phyloP scores from a whole-genome alignment of 257 asterid species.

The Craterostigma plantagineum region DNA sequence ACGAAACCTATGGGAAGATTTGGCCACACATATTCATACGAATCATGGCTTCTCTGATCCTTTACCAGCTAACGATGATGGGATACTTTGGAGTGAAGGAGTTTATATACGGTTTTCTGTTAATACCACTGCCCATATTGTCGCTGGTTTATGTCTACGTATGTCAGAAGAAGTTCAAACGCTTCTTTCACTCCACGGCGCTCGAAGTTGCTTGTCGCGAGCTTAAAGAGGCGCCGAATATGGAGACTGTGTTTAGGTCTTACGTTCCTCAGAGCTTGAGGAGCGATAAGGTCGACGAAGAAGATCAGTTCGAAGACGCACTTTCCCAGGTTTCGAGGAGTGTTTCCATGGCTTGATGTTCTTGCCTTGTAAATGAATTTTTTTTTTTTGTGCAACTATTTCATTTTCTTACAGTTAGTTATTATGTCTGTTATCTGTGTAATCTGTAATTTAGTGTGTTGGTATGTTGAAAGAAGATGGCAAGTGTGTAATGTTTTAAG shows the following conservation, averaged over 20 bases:
- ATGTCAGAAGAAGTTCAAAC: constrained; percentile 42
- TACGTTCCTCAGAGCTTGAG: constrained; percentile 54
- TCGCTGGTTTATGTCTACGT: constrained; percentile 27
- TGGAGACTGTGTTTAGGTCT: constrained; percentile 51
- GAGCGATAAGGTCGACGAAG: constrained; percentile 46
- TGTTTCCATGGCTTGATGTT: constrained; percentile 4
- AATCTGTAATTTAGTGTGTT: too few species aligned
- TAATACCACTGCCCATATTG: constrained; percentile 40
- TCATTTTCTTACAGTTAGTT: too few species aligned
- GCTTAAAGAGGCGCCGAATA: constrained; percentile 47
- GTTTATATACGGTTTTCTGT: constrained; percentile 27
- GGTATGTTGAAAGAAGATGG: too few species aligned
- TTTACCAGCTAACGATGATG: constrained; percentile 71
- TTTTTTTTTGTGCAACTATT: too few species aligned
- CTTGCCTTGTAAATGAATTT: too few species aligned
- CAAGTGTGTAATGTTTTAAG: too few species aligned
- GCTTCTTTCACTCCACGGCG: constrained; percentile 41
- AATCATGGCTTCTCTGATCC: constrained; percentile 36
- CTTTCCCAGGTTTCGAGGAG: constrained; percentile 37
- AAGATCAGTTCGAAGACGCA: constrained; percentile 61
- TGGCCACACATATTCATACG: constrained; percentile 87
- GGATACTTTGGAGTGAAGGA: constrained; percentile 42
- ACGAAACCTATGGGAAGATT: constrained; percentile 68
- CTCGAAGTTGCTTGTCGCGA: constrained; percentile 54
- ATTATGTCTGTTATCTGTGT: too few species aligned